These are phyloP conservation scores for Phialemoniopsis sp. DNA, from an alignment of 2,329 filamentous ascomycete genomes.

Conservation along the genomic window DNA sequence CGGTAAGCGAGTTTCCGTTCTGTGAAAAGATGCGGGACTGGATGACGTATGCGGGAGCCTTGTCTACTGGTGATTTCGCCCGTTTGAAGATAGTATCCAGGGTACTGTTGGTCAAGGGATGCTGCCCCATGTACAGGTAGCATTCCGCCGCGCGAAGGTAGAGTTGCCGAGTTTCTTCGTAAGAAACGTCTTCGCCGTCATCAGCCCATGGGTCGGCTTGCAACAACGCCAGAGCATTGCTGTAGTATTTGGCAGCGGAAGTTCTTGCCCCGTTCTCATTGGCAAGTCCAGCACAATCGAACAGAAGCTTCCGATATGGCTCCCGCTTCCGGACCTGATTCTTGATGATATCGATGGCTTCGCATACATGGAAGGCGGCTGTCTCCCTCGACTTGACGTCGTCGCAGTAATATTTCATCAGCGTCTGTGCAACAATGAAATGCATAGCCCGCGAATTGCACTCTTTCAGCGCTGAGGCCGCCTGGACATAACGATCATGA, in stretches of 20 bases:
- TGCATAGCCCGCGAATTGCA: constrained; percentile 77
- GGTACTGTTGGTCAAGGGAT: constrained; percentile 62
- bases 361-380: constrained; percentile 77
- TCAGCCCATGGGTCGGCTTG: constrained; percentile 77
- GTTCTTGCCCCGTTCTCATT: constrained; percentile 78
- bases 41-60: constrained; percentile 78
- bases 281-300: constrained; percentile 73
- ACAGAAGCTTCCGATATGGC: constrained; percentile 71
- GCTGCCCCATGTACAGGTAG: constrained; percentile 73
- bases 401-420: constrained; percentile 65
- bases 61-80: constrained; percentile 71
- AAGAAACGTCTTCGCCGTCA: constrained; percentile 66
- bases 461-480: constrained; percentile 65
- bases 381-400: constrained; percentile 65
- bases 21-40: constrained; percentile 76
- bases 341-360: constrained; percentile 72
- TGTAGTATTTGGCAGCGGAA: constrained; percentile 80
- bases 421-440: constrained; percentile 77
- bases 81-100: constrained; percentile 66
- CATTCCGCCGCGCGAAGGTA: constrained; percentile 79
- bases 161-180: constrained; percentile 79
- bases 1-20: constrained; percentile 64
- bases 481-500: constrained; percentile 82
- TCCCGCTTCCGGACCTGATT: constrained; percentile 53
- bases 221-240: constrained; percentile 70